A percentile compares a stretch with the other conserved stretches of the same genome.
These are phyloP conservation scores for Cordyceps pruinosa DNA, from an alignment of 2,329 filamentous ascomycete species.

Conservation along the genomic window DNA sequence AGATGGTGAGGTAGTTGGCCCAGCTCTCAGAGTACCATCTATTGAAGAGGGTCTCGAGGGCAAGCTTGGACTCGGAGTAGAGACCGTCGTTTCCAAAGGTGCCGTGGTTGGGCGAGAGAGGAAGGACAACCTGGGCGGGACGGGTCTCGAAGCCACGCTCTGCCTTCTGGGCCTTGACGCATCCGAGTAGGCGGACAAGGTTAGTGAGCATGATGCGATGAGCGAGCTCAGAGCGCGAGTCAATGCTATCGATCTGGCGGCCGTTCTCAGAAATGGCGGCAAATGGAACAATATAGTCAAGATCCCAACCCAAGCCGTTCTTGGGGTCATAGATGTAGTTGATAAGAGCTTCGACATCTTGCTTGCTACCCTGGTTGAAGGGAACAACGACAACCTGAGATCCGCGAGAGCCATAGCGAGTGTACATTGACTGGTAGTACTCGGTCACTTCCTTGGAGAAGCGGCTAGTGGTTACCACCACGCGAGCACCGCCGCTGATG, in stretches of 20 bases:
- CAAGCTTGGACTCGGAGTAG: constrained; percentile 97
- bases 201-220: constrained; percentile 99
- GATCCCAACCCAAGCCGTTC: constrained; percentile 94
- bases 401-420: constrained; percentile 83
- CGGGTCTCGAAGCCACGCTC: constrained; percentile 86
- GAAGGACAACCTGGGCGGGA: constrained; percentile 91
- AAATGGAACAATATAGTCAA: constrained; percentile 93
- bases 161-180: constrained; percentile 85
- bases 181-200: constrained; percentile 81
- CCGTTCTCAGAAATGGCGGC: constrained; percentile 97
- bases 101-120: constrained; percentile 94
- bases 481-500: constrained; percentile 93
- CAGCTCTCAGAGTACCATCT: constrained; percentile 97
- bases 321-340: constrained; percentile 96
- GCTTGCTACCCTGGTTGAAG: constrained; percentile 98
- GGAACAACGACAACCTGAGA: constrained; percentile 97
- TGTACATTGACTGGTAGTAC: constrained; percentile 99
- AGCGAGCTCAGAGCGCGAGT: constrained; percentile 95
- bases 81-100: constrained; percentile 97
- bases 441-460: constrained; percentile 97
- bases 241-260: constrained; percentile 91
- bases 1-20: constrained; percentile 96
- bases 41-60: constrained; percentile 95
- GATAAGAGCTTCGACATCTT: constrained; percentile 89
- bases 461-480: constrained; percentile 91